phyloP scores from a whole-genome alignment of 148 eudicot species.

The Camellia lanceoleosa region DNA sequence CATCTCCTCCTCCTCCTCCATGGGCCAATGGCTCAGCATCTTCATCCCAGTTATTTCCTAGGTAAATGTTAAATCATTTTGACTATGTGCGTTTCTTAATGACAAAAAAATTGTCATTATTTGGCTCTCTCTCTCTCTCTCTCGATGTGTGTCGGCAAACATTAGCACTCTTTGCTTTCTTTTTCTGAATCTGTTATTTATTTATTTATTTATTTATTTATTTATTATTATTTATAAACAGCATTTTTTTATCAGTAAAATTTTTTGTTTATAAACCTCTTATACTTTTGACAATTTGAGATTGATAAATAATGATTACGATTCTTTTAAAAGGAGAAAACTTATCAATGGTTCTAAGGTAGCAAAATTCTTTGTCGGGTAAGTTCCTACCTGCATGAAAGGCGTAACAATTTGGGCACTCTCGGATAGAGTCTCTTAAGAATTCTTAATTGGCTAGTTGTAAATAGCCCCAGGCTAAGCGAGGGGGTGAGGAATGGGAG shows the following conservation, averaged over 20 bases:
- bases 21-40: slow-evolving; percentile 64
- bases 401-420: no score
- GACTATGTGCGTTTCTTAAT: not conserved
- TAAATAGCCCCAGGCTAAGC: no score
- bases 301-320: not conserved
- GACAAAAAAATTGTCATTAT: no score
- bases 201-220: no score
- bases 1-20: slow-evolving; percentile 37
- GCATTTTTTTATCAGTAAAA: not conserved
- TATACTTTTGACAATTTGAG: not conserved
- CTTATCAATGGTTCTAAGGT: not conserved
- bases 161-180: not conserved
- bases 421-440: no score
- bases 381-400: no score
- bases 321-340: not conserved
- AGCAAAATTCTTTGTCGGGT: no score
- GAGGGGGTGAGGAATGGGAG: no score
- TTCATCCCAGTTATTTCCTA: slow-evolving; percentile 54
- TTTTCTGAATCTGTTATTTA: not conserved
- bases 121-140: not conserved
- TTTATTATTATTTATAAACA: not conserved
- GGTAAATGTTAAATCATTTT: slow-evolving; percentile 23
- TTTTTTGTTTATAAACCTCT: no score
- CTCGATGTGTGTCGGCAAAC: not conserved
- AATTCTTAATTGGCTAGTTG: no score